Conservation (phyloP, 768 basidiomycete genomes). For the Omphalotus guepiniiformis region DNA sequence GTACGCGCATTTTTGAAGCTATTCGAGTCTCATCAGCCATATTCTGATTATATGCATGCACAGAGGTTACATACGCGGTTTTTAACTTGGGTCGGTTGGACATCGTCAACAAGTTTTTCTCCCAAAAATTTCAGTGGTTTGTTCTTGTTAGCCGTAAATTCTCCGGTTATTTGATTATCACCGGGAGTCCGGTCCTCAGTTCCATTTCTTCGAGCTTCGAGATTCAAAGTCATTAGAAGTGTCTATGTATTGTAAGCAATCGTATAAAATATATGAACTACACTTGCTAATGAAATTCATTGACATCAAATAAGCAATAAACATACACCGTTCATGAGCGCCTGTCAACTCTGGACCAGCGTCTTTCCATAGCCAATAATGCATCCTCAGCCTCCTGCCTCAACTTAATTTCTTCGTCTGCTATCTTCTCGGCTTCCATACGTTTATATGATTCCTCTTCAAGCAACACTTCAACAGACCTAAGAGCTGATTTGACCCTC, state of each 20-base stretch:
- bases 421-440: slow-evolving; percentile 51
- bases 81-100: slow-evolving; percentile 45
- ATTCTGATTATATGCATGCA: neutral
- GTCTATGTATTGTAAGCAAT: too few species aligned
- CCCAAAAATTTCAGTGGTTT: neutral
- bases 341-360: too few species aligned
- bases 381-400: slow-evolving; percentile 50
- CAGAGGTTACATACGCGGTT: slow-evolving; percentile 49
- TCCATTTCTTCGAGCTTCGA: too few species aligned
- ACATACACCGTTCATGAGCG: too few species aligned
- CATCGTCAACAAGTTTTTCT: neutral
- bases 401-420: slow-evolving; percentile 43
- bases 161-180: too few species aligned
- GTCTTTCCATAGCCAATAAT: slow-evolving; percentile 30
- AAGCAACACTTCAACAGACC: slow-evolving; percentile 51
- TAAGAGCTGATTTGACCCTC: slow-evolving; percentile 49
- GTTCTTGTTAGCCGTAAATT: too few species aligned
- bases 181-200: too few species aligned
- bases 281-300: too few species aligned
- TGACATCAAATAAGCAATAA: too few species aligned
- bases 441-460: slow-evolving; percentile 58
- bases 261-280: too few species aligned
- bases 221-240: too few species aligned
- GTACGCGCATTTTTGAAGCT: slow-evolving; percentile 76
- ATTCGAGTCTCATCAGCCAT: slow-evolving; percentile 10